Evolutionary conservation across 2,329 filamentous ascomycete genomes (phyloP).

Genomic region (Elsinoe ampelina): DNA sequence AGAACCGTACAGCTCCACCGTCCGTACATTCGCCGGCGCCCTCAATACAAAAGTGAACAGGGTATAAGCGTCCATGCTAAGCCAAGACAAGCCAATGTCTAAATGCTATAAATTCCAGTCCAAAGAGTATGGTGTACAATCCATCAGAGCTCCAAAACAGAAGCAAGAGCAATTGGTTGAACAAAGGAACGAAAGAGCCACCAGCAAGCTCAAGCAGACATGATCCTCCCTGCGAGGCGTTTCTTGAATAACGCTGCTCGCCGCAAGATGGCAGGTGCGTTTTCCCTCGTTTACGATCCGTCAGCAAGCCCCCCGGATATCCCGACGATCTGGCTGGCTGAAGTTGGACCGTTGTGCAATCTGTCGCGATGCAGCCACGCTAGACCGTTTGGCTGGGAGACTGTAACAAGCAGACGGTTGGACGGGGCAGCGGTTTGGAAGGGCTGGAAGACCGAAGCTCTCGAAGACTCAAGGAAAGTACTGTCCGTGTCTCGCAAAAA

Average conservation of each 20-base stretch:
- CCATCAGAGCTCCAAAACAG: not conserved
- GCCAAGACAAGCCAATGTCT: constrained; percentile 7
- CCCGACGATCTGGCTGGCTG: constrained; percentile 6
- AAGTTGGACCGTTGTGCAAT: constrained; percentile 4
- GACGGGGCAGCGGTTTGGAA: not conserved
- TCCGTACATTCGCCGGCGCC: constrained; percentile 45
- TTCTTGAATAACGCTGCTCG: constrained; percentile 1
- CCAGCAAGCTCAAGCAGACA: not conserved
- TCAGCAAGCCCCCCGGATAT: not conserved
- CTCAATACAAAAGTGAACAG: constrained; percentile 31
- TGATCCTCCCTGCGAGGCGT: constrained; percentile 7
- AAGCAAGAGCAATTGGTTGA: not conserved
- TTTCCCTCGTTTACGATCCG: not conserved
- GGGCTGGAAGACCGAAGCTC: not conserved
- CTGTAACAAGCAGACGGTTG: not conserved
- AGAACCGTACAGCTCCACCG: constrained; percentile 76
- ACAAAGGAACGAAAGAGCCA: not conserved
- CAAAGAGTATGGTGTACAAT: not conserved
- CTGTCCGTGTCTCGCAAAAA: not conserved
- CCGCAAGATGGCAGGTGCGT: constrained; percentile 4
- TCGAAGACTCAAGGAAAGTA: not conserved
- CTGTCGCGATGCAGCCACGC: constrained; percentile 10
- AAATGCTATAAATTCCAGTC: not conserved
- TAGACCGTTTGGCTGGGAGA: constrained; percentile 9
- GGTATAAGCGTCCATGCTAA: constrained; percentile 27